Evolutionary conservation across 2,329 filamentous ascomycete species (phyloP), one percentile per base, ranked within the genome.

Genomic region (Colletotrichum tofieldiae): DNA sequence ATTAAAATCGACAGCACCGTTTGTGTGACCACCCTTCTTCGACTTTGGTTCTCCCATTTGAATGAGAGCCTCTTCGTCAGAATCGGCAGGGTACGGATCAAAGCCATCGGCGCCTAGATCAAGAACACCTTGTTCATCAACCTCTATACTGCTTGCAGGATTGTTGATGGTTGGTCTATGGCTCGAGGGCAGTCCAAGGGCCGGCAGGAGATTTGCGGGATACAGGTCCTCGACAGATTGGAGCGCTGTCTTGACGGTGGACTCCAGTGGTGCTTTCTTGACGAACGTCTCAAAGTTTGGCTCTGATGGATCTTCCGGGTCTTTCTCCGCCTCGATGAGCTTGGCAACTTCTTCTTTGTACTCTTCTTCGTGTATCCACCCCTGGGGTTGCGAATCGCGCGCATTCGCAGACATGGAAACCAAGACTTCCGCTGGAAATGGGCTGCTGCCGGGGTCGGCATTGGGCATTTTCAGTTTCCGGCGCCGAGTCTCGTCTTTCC

Each of bases 341-440:
- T 88, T 83, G 39, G 85, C 81, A 2, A 97, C 84, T 76, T 93
- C 87, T 54, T 91, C 85, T 41, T 90, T 86, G 78, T 93, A 96
- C 78, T 98, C 95, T 58, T 94, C 91, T 79, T 98, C 96, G 76
- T 98, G 95, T 67, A 98, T 93, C 96, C 96, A 99, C 0, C 91
- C 92, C n/a, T 91, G 90, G n/a, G 90, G 86, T 49, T 92, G 88
- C 2, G 90, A 90, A 72, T 93, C 88, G 65, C 95, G 89, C 41
- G 91, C 86, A 80, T 96, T 93, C 7, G 94, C 94, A 49, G 95
- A 97, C 92, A 98, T 97, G 2, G 94, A 94, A 4, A 97, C 89
- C 70, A 98, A 83, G 5, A 91, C 94, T 75, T 98, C 95, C 0
- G 91, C 86, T 2, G 93, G 91, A 75, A 98, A 98, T 0, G 94